These are phyloP conservation scores for Corchorus olitorius DNA, from an alignment of 345 rosid species.

Conservation along the genomic window DNA sequence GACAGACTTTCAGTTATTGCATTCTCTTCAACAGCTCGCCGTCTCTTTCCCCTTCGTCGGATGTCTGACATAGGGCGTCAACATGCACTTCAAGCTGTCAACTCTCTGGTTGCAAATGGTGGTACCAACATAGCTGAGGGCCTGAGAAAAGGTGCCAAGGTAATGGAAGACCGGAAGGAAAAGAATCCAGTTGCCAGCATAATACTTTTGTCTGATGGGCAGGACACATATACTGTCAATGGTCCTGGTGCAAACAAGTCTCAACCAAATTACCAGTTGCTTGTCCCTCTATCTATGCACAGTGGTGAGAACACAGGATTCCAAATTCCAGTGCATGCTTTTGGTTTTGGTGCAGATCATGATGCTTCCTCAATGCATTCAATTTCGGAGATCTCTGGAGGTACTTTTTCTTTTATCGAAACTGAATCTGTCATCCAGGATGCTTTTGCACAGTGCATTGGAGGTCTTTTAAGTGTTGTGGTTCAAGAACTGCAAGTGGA, in stretches of 20 bases:
- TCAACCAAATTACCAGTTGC: conserved; percentile 60
- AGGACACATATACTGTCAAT: conserved; percentile 74
- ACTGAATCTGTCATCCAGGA: conserved; percentile 88
- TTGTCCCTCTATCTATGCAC: conserved; percentile 66
- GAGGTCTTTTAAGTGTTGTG: conserved; percentile 93
- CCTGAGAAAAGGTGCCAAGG: conserved; percentile 86
- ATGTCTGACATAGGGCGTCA: conserved; percentile 84
- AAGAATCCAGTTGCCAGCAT: conserved; percentile 86
- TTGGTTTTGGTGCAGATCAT: conserved; percentile 94
- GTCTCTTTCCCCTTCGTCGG: conserved; percentile 75
- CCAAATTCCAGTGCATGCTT: conserved; percentile 85
- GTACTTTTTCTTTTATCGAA: conserved; percentile 95
- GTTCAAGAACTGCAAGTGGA: conserved; percentile 80
- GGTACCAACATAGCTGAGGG: conserved; percentile 98
- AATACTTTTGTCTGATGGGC: conserved; percentile 91
- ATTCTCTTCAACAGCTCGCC: conserved; percentile 93
- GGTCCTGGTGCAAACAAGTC: conserved; percentile 36
- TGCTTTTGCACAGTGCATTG: conserved; percentile 98
- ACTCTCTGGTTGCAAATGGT: conserved; percentile 87
- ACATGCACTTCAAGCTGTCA: conserved; percentile 84
- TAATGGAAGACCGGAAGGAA: conserved; percentile 81
- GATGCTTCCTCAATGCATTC: conserved; percentile 95
- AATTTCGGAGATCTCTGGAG: conserved; percentile 84
- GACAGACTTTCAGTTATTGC: conserved; percentile 97
- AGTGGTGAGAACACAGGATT: conserved; percentile 54